Conservation (phyloP, 2,329 filamentous ascomycete genomes). For the Pseudocercospora cruenta region DNA sequence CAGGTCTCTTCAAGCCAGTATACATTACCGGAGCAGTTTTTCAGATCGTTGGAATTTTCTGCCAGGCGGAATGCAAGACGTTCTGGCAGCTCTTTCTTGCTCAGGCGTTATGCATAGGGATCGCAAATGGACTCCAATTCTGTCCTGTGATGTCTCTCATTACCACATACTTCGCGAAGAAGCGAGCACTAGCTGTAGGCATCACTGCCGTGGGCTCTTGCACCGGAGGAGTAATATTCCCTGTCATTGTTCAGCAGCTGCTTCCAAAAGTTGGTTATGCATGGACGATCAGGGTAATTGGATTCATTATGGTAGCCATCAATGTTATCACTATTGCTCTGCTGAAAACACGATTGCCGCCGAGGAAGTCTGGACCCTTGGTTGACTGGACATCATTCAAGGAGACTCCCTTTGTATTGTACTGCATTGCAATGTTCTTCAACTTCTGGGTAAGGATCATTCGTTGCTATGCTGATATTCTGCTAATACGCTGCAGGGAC, state of each 20-base stretch:
- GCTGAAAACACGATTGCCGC: conserved; percentile 47
- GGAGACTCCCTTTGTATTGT: conserved; percentile 46
- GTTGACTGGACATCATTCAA: conserved; percentile 47
- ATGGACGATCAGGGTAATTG: conserved; percentile 59
- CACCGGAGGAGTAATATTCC: conserved; percentile 59
- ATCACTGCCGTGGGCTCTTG: conserved; percentile 63
- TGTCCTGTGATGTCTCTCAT: conserved; percentile 66
- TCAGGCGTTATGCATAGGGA: conserved; percentile 56
- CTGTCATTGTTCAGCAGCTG: conserved; percentile 55
- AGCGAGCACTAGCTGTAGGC: conserved; percentile 61
- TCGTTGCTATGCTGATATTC: background rate
- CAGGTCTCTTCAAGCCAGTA: conserved; percentile 52
- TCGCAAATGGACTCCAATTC: conserved; percentile 66
- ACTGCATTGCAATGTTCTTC: conserved; percentile 54
- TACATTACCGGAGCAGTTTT: conserved; percentile 50
- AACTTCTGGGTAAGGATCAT: conserved; percentile 41
- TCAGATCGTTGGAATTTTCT: conserved; percentile 57
- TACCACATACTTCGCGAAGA: conserved; percentile 66
- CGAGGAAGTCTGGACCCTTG: conserved; percentile 47
- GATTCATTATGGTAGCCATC: conserved; percentile 48
- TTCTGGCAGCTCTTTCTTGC: conserved; percentile 60
- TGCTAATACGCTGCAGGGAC: conserved; percentile 19
- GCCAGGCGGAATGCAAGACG: conserved; percentile 53
- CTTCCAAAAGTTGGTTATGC: conserved; percentile 56
- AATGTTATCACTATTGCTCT: conserved; percentile 35